These are phyloP conservation scores for Trametes villosa DNA, from an alignment of 768 basidiomycete genomes.

Conservation along the genomic window DNA sequence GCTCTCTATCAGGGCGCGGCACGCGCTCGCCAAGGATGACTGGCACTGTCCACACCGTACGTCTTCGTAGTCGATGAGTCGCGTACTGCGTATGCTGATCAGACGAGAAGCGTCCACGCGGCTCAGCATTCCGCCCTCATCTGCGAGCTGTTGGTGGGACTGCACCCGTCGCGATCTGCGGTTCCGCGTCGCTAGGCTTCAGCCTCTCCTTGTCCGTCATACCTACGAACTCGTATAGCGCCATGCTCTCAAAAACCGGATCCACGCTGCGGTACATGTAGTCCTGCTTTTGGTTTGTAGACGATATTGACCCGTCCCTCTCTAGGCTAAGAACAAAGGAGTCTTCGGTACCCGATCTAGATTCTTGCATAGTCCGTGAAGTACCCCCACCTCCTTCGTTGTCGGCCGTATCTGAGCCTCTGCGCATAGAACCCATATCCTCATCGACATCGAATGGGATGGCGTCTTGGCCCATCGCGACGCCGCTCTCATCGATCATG, in stretches of 20 bases:
- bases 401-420: too few relatives aligned
- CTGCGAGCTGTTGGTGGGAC: too few relatives aligned
- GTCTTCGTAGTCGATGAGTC: slow-evolving; percentile 3
- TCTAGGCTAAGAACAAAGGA: not conserved
- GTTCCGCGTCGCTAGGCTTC: not conserved
- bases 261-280: not conserved
- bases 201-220: not conserved
- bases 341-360: not conserved
- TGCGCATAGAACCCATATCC: too few relatives aligned
- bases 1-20: not conserved
- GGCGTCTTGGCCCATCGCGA: too few relatives aligned
- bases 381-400: too few relatives aligned
- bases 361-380: not conserved
- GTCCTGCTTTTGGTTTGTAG: not conserved
- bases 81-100: slow-evolving; percentile 1
- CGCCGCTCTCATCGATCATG: too few relatives aligned
- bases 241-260: not conserved
- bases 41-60: slow-evolving; percentile 2
- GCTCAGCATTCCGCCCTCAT: not conserved
- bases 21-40: slow-evolving; percentile 11
- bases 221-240: not conserved
- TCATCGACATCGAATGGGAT: too few relatives aligned
- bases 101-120: not conserved
- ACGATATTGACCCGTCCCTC: not conserved
- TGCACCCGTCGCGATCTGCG: not conserved